These are phyloP conservation scores for Lolium perenne DNA, from an alignment of 176 grass and related monocot species.

Conservation along the genomic window DNA sequence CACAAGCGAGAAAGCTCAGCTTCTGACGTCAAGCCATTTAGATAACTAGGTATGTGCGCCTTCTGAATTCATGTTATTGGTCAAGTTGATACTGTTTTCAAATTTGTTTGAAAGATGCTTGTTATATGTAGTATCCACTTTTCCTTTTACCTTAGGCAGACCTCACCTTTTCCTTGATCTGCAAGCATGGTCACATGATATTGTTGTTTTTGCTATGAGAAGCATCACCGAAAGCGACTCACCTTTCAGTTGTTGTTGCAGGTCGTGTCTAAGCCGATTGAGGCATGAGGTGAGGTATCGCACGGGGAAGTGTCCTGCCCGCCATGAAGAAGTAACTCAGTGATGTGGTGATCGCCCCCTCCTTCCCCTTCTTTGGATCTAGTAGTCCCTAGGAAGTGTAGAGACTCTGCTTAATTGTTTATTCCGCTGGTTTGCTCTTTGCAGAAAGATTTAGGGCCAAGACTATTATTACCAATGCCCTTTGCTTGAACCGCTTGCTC, in stretches of 20 bases:
- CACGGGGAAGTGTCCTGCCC: conserved; percentile 1
- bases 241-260: conserved; percentile 47
- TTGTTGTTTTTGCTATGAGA: conserved; percentile 36
- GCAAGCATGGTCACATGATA: conserved; percentile 29
- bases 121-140: neutral
- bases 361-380: conserved; percentile 36
- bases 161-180: neutral
- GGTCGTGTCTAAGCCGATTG: conserved; percentile 41
- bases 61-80: neutral
- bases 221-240: conserved; percentile 35
- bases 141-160: neutral
- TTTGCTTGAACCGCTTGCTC: neutral
- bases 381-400: conserved; percentile 40
- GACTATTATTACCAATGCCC: neutral
- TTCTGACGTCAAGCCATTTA: conserved; percentile 15
- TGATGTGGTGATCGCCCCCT: conserved; percentile 30
- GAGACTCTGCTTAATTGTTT: conserved; percentile 34
- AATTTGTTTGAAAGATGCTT: neutral
- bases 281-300: conserved; percentile 38
- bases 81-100: neutral
- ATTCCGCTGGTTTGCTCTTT: conserved; percentile 33
- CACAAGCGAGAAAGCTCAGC: conserved; percentile 48
- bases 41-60: conserved; percentile 44
- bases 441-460: conserved; percentile 51
- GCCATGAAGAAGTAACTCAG: conserved; percentile 47